Base-by-base conservation (phyloP, 257 asterid genomes). In the Galeopsis tetrahit region DNA sequence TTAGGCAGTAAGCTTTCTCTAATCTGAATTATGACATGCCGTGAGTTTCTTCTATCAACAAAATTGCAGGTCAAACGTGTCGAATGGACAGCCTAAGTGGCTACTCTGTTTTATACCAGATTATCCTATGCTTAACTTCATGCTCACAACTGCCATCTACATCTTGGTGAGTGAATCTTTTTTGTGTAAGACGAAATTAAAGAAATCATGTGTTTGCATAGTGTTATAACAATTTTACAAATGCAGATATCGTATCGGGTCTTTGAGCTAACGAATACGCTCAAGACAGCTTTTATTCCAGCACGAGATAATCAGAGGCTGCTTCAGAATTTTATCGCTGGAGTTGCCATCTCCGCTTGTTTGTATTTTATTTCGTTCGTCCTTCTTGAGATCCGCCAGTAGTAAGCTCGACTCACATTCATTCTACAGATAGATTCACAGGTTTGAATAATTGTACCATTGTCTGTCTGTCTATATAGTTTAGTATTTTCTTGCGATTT, bases 11-110 rank as follows among this genome's bases (percentile, higher is more conserved):
- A 55, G 40, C 56, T 21, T 40, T 57, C 62, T 46, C 53, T 35
- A 35, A 9, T 62, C 59, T 70, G 69, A 33, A 64, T 53, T 11
- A 11, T 53, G 55, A 72, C 31, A 58, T 46, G 70, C 71, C 35
- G 62, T 52, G 60, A 53, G 38, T 51, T 56, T 77, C 49, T 52
- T 14, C 61, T 36, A 42, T 46, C 15, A n/a, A 51, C 48, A n/a
- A 43, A 46, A 73, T 13, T 78, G 82, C 96, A 94, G 99, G 76
- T 88, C 97, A 82, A 87, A 91, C 80, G 62, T 68, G 77, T 90
- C 97, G 11, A 88, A 91, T 82, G 99, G 99, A 78, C 99, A 94
- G 82, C 99, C 99, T 48, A 94, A 94, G 81, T 91, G 97, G 99
- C 86, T 94, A 34, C 97, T 94, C 40, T 88, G 78, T 5, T 85